These are phyloP conservation scores for Fusarium pseudonygamai DNA, from an alignment of 2,329 filamentous ascomycete species.

Conservation along the genomic window DNA sequence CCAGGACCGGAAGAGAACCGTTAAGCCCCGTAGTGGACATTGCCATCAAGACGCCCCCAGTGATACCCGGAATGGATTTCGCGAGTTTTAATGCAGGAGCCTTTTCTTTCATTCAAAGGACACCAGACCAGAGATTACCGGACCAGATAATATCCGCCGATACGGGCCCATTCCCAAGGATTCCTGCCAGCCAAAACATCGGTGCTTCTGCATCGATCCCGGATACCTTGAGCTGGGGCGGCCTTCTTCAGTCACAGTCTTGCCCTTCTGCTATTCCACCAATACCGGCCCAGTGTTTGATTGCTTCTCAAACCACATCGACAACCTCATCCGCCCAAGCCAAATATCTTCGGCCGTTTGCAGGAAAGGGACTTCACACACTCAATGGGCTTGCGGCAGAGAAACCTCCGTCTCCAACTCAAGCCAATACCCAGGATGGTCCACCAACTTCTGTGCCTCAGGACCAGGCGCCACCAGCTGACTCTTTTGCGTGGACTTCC, in stretches of 20 bases:
- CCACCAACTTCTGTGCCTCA: conserved; percentile 16
- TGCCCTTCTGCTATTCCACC: conserved; percentile 53
- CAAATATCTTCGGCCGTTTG: conserved; percentile 64
- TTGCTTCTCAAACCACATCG: conserved; percentile 63
- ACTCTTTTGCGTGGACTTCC: conserved; percentile 41
- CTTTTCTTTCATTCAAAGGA: conserved; percentile 51
- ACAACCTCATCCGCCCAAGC: conserved; percentile 61
- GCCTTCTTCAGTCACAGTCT: conserved; percentile 53
- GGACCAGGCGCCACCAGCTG: conserved; percentile 28
- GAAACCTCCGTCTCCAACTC: conserved; percentile 46
- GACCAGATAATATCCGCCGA: conserved; percentile 42
- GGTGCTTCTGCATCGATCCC: conserved; percentile 54
- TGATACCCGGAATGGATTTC: conserved; percentile 54
- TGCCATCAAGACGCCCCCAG: conserved; percentile 52
- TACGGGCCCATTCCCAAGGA: conserved; percentile 22
- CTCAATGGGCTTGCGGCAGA: conserved; percentile 51
- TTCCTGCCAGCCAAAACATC: conserved; percentile 27
- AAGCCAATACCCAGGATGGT: conserved; percentile 41
- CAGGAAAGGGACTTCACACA: conserved; percentile 64
- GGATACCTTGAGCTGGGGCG: conserved; percentile 65
- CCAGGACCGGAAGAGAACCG: conserved; percentile 58
- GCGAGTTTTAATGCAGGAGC: conserved; percentile 47
- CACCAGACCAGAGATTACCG: conserved; percentile 34
- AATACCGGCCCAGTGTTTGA: conserved; percentile 60
- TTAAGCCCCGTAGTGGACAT: conserved; percentile 64